Base-by-base conservation (phyloP, 129 eudicot species). In the Saussurea involucrata region DNA sequence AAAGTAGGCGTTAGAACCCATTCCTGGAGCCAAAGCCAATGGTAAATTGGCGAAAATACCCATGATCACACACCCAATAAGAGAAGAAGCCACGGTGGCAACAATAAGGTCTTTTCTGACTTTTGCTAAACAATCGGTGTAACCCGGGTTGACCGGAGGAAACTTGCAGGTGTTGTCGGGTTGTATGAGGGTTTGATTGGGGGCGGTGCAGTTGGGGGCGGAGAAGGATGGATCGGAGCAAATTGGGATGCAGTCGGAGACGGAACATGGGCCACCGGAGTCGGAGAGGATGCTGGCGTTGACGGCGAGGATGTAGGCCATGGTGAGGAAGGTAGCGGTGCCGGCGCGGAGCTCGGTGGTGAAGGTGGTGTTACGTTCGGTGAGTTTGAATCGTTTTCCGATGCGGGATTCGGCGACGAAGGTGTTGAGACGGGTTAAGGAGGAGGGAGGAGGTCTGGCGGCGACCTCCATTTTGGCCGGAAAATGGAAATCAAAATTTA, bases 331-430 rank as follows among this genome's bases (percentile, higher is more conserved):
- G 10, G 98, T 93, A 37, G 98, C 87, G 60, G 98, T 93, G 42
- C 97, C 97, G 64, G 98, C 98, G 18, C 95, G 88, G 77, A 93
- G 81, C 85, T 93, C 98, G 78, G 97, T 93, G 63, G 98, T 90
- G 87, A 93, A 89, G 65, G 82, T 87, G 69, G 93, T 87, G 64
- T 73, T 74, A 4, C 98, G 86, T 13, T 93, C 87, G 4, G 40
- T n/a, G 75, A 93, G 77, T 66, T 95, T 95, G 86, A 95, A 95
- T 28, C 87, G 79, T 46, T 78, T 81, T 11, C 98, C 97, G 75
- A 86, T 55, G 11, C 90, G 76, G 71, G 82, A 84, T 29, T 79
- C 65, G 7, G 80, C 90, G 25, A 89, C 80, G 80, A 32, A 84
- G 13, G 74, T 9, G 79, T 94, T 94, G 60, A 94, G 92, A n/a